A percentile compares a stretch with the other conserved stretches of the same genome.
These are phyloP conservation scores for Colletotrichum spaethianum DNA, from an alignment of 2,329 filamentous ascomycete species.

Conservation along the genomic window DNA sequence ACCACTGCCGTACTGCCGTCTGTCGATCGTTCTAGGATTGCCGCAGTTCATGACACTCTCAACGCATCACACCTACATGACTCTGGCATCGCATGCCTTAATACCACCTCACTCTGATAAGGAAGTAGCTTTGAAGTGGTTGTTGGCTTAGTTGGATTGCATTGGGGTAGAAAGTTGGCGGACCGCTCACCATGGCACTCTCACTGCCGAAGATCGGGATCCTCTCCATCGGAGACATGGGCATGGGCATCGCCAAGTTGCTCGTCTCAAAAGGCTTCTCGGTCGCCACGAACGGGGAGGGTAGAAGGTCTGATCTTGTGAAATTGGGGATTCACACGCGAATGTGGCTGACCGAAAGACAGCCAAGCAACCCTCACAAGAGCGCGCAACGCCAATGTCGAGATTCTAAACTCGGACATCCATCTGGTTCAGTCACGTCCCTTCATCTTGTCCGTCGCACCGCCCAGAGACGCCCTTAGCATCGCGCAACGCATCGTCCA, in stretches of 20 bases:
- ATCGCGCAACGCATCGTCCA: constrained; percentile 72
- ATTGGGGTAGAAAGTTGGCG: neutral
- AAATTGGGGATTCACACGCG: too few relatives aligned
- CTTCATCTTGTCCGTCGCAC: constrained; percentile 77
- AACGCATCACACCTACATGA: neutral
- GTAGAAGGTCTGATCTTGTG: constrained; percentile 56
- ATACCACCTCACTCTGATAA: neutral
- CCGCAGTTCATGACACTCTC: neutral
- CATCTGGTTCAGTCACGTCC: constrained; percentile 69
- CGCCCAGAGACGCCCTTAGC: constrained; percentile 71
- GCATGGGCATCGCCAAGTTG: constrained; percentile 64
- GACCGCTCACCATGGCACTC: constrained; percentile 12
- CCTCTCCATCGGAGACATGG: constrained; percentile 70
- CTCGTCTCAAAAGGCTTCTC: constrained; percentile 62
- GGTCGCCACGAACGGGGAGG: constrained; percentile 63
- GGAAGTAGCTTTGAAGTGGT: too few relatives aligned
- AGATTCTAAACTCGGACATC: constrained; percentile 67
- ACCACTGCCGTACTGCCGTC: neutral
- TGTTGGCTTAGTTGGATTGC: neutral
- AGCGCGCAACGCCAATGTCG: constrained; percentile 66
- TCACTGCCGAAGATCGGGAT: constrained; percentile 57
- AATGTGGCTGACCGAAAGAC: neutral
- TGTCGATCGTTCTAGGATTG: neutral
- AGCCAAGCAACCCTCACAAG: constrained; percentile 72
- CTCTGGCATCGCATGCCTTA: neutral